Evolutionary conservation across 768 basidiomycete genomes (phyloP).

Genomic region (Suillus placidus): DNA sequence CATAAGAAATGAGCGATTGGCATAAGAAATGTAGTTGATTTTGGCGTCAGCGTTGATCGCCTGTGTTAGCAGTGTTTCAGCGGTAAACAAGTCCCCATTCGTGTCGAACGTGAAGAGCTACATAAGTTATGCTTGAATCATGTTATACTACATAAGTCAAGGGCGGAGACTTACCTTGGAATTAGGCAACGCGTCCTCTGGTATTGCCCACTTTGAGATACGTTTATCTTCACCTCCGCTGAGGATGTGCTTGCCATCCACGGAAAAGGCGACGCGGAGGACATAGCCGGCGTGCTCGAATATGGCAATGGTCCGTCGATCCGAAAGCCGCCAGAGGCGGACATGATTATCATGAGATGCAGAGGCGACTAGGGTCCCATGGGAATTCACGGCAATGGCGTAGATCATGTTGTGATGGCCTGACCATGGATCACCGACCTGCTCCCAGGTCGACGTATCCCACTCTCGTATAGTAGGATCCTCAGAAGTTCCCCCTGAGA

Average conservation of each 20-base stretch:
- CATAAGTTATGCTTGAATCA: neutral
- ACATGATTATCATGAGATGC: neutral
- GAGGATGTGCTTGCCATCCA: neutral
- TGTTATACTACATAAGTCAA: neutral
- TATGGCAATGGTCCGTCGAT: neutral
- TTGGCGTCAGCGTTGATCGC: neutral
- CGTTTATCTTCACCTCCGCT: neutral
- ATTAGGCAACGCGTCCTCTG: neutral
- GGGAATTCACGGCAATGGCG: neutral
- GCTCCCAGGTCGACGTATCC: conserved; percentile 1
- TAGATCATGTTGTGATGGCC: neutral
- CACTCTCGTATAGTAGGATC: conserved; percentile 2
- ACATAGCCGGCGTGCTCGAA: neutral
- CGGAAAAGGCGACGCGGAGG: neutral
- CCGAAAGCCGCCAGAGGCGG: neutral
- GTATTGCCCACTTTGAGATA: conserved; percentile 1
- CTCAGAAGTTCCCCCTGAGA: neutral
- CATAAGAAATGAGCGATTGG: neutral
- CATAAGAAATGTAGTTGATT: neutral
- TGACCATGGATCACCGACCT: neutral
- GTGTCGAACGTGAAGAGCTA: neutral
- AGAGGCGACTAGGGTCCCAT: neutral
- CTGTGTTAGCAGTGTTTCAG: neutral
- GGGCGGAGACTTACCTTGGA: neutral
- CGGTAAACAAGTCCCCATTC: neutral